Base-by-base conservation (phyloP, 345 rosid genomes). In the Syzygium oleosum region DNA sequence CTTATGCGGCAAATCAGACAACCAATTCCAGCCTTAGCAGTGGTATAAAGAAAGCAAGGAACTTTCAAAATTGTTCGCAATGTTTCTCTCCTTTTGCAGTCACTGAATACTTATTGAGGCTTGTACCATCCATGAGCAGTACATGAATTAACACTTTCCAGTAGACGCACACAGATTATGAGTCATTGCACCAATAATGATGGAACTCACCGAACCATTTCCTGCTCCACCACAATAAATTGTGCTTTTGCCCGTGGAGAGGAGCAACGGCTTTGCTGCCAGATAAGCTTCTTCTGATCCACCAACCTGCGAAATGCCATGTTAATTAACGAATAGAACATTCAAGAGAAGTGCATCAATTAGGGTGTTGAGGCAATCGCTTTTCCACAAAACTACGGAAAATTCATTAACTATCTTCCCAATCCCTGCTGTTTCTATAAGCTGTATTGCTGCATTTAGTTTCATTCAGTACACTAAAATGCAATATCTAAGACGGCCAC, bases 141-240 rank as follows among this genome's bases (percentile, higher is more conserved):
- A 38, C 46, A 34, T 34, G 79, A 68, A 68, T 34, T 68, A 68
- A 68, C 46, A 34, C 23, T 68, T 68, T 84, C 38, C 31, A 27
- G 52, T 27, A 49, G 13, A 84, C 0, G 5, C 23, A 9, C 52
- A 27, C 85, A 84, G 38, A 84, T 84, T 22, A 84, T 84, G 34
- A 51, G 54, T 51, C 16, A 61, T 63, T 6, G 25, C 78, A 86
- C 56, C 41, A 34, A 52, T 56, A 16, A 88, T 27, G 41, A 88
- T 80, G 61, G 87, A 91, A 90, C 98, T 92, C 95, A 96, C 99
- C 31, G 99, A 93, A 80, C 99, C 99, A 88, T 93, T 97, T 92
- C 99, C 99, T 80, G 96, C 91, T 92, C 95, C 98, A 85, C 99
- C 99, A 90, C 99, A 97, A 84, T 94, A 97, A 56, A 95, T 94